Percentiles rank a stretch among this genome's conserved stretches.
These are phyloP conservation scores for Zizania latifolia DNA, from an alignment of 176 grass and related monocot genomes.

Conservation along the genomic window DNA sequence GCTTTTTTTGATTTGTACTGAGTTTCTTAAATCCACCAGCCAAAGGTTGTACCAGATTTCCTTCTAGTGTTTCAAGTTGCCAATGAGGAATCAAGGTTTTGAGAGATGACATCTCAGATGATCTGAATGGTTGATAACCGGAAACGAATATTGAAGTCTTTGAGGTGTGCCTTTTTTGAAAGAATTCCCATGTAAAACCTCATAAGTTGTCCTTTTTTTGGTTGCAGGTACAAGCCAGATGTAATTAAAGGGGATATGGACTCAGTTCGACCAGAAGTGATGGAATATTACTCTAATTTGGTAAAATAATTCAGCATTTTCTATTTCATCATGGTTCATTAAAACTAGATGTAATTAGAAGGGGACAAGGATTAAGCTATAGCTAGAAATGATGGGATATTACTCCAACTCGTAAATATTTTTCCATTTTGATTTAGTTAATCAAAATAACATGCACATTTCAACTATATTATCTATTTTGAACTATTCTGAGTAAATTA, in stretches of 20 bases:
- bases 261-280: conserved; percentile 86
- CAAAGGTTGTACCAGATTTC: not conserved
- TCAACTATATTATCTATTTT: not conserved
- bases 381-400: conserved; percentile 59
- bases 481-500: not conserved
- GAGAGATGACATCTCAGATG: not conserved
- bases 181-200: no score
- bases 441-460: not conserved
- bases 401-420: conserved; percentile 56
- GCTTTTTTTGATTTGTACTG: not conserved
- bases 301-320: conserved; percentile 45
- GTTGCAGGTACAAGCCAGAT: conserved; percentile 43
- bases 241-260: conserved; percentile 93
- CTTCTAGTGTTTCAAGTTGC: not conserved
- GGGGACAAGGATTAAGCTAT: not conserved
- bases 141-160: not conserved
- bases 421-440: not conserved
- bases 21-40: not conserved
- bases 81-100: not conserved
- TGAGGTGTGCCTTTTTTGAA: not conserved
- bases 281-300: conserved; percentile 82
- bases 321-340: not conserved
- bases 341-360: conserved; percentile 36
- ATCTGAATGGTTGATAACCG: not conserved
- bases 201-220: no score